Base-by-base conservation (phyloP, 148 eudicot species). In the Polygonum maritimum region DNA sequence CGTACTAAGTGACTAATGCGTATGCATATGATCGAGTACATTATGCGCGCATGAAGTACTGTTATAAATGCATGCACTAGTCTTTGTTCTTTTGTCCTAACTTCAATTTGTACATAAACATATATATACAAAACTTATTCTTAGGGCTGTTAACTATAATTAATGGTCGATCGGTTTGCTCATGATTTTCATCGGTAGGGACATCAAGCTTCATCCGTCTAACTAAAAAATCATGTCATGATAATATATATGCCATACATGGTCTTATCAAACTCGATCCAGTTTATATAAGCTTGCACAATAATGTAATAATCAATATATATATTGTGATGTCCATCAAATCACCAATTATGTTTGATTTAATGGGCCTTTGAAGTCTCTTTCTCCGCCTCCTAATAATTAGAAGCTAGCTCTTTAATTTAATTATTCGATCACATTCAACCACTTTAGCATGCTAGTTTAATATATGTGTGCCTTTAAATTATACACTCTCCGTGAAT, bases 371-470 rank as follows among this genome's bases (percentile, higher is more conserved):
- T 33, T 5, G 44, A n/a, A 45, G 71, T 67, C 71, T 67, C 40
- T 67, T 67, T 67, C 71, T 67, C 71, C 71, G 21, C 71, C 71
- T 36, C 71, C 19, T 7, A 67, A 67, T 67, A 35, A 67, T 36
- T 36, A 7, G 63, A 57, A 57, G 9, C 63, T 21, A 26, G 31
- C 31, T 26, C 31, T 26, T 26, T 26, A 26, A 31, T 21, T 57
- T 57, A 1, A 57, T n/a, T 44, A 51, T 51, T 4, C 31, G 31
- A 26, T 26, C 6, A 67, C 5, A 15, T 35, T 67, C 71, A 67
- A 36, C 71, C 41, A 67, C 71, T 67, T 67, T 36, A 67, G 44
- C 71, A 67, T 63, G 69, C 69, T 63, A 63, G 39, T 63, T 63
- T 63, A 26, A 26, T 26, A 31, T 63, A 63, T 63, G 31, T 62